phyloP scores from a whole-genome alignment of 768 basidiomycete genomes.

The Termitomyces sp. region DNA sequence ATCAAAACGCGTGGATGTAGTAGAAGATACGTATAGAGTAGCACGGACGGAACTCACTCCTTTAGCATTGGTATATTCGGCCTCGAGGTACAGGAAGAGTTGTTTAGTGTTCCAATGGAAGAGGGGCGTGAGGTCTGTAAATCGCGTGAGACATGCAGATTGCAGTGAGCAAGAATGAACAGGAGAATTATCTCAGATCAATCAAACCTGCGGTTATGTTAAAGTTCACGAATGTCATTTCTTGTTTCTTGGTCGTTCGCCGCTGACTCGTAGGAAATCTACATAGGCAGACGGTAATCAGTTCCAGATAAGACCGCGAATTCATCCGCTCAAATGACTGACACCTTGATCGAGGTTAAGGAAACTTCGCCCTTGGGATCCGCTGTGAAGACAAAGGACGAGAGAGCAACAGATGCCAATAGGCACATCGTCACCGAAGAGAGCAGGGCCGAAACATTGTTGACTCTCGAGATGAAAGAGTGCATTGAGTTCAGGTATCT shows the following conservation, averaged over 20 bases:
- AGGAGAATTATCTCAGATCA: neutral
- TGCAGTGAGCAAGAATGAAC: neutral
- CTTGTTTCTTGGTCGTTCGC: constrained; percentile 62
- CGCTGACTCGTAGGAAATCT: constrained; percentile 51
- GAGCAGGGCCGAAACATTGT: constrained; percentile 70
- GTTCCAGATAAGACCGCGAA: neutral
- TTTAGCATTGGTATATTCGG: constrained; percentile 73
- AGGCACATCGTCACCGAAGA: constrained; percentile 76
- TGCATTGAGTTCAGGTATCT: constrained; percentile 49
- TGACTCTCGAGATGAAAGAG: constrained; percentile 65
- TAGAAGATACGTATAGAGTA: neutral
- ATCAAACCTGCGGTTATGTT: constrained; percentile 71
- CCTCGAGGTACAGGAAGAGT: constrained; percentile 82
- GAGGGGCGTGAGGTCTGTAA: constrained; percentile 72
- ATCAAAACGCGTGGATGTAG: neutral
- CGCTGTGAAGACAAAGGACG: constrained; percentile 64
- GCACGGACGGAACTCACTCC: constrained; percentile 50
- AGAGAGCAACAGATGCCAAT: constrained; percentile 68
- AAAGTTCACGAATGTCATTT: constrained; percentile 79
- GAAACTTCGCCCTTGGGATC: constrained; percentile 56
- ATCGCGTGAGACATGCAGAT: constrained; percentile 1
- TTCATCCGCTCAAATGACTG: constrained; percentile 27
- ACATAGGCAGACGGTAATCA: neutral
- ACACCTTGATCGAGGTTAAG: constrained; percentile 78
- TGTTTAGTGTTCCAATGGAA: constrained; percentile 99